Percentiles rank a stretch among this genome's conserved stretches.
These are phyloP conservation scores for Steccherinum ochraceum DNA, from an alignment of 768 basidiomycete species.

Conservation along the genomic window DNA sequence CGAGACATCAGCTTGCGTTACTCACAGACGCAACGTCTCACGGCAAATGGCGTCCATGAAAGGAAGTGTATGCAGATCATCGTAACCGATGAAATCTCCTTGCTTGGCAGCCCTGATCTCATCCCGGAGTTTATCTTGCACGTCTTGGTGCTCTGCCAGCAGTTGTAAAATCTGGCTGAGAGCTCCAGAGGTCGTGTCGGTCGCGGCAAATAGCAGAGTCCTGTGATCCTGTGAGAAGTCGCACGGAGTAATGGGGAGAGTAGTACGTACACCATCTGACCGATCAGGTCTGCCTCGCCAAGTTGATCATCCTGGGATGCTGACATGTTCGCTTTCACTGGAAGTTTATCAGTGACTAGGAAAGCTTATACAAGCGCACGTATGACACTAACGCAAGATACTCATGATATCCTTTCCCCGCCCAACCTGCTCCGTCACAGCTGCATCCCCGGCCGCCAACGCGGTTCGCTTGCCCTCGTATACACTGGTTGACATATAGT, in stretches of 20 bases:
- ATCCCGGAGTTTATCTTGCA: conserved; percentile 21
- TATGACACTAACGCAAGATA: conserved; percentile 16
- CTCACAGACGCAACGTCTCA: conserved; percentile 46
- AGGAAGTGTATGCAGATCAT: conserved; percentile 31
- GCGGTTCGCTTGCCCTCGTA: conserved; percentile 13
- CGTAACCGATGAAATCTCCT: conserved; percentile 10
- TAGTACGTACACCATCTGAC: conserved; percentile 23
- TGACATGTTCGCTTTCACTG: conserved; percentile 18
- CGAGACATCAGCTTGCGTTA: neutral
- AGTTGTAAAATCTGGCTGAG: conserved; percentile 15
- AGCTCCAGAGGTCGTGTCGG: conserved; percentile 23
- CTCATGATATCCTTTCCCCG: conserved; percentile 26
- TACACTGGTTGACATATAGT: conserved; percentile 12
- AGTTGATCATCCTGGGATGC: conserved; percentile 14
- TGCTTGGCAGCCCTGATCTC: conserved; percentile 7
- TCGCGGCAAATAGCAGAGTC: conserved; percentile 18
- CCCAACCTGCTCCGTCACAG: conserved; percentile 13
- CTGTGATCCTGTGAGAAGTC: conserved; percentile 6
- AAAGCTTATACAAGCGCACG: neutral
- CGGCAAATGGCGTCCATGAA: conserved; percentile 62
- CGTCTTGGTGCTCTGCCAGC: conserved; percentile 24
- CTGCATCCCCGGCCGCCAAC: conserved; percentile 15
- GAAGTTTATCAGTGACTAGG: neutral
- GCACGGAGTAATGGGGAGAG: neutral
- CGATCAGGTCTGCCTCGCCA: conserved; percentile 27